Evolutionary conservation across 805 yeast genomes (phyloP).

Genomic region (Torulaspora delbrueckii): DNA sequence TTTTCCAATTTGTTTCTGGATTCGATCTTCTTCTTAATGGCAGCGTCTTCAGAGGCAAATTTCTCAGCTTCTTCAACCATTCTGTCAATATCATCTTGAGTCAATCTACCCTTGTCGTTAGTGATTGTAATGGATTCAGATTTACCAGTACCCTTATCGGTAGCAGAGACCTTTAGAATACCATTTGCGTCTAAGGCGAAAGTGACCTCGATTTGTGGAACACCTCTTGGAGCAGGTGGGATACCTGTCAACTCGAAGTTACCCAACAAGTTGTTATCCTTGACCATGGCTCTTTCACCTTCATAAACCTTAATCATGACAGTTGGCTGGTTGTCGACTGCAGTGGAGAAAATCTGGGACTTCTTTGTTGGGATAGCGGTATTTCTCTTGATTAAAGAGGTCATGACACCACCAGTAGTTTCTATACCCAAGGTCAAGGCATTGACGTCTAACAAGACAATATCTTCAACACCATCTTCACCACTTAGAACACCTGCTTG

Average conservation of each 20-base stretch:
- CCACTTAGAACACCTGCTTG: slow-evolving; percentile 98
- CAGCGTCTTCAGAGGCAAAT: slow-evolving; percentile 86
- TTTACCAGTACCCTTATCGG: slow-evolving; percentile 93
- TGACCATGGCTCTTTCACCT: slow-evolving; percentile 94
- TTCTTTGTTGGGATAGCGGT: slow-evolving; percentile 94
- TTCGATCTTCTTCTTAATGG: slow-evolving; percentile 77
- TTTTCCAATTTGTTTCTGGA: slow-evolving; percentile 85
- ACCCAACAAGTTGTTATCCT: slow-evolving; percentile 93
- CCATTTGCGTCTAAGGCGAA: slow-evolving; percentile 97
- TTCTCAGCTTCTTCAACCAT: slow-evolving; percentile 98
- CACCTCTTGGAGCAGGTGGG: slow-evolving; percentile 99
- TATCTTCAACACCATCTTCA: slow-evolving; percentile 88
- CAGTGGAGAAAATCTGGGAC: slow-evolving; percentile 92
- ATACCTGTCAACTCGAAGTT: slow-evolving; percentile 94
- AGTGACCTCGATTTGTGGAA: slow-evolving; percentile 96
- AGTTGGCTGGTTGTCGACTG: slow-evolving; percentile 94
- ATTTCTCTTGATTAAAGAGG: slow-evolving; percentile 89
- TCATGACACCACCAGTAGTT: slow-evolving; percentile 97
- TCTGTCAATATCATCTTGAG: slow-evolving; percentile 91
- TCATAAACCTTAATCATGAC: slow-evolving; percentile 90
- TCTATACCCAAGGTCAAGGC: slow-evolving; percentile 94
- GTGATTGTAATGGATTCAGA: slow-evolving; percentile 85
- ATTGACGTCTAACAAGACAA: slow-evolving; percentile 86
- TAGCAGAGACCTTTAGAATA: slow-evolving; percentile 89
- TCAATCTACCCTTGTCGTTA: slow-evolving; percentile 90